phyloP scores from a whole-genome alignment of 176 grass and related monocot genomes.

The Chrysopogon serrulatus region DNA sequence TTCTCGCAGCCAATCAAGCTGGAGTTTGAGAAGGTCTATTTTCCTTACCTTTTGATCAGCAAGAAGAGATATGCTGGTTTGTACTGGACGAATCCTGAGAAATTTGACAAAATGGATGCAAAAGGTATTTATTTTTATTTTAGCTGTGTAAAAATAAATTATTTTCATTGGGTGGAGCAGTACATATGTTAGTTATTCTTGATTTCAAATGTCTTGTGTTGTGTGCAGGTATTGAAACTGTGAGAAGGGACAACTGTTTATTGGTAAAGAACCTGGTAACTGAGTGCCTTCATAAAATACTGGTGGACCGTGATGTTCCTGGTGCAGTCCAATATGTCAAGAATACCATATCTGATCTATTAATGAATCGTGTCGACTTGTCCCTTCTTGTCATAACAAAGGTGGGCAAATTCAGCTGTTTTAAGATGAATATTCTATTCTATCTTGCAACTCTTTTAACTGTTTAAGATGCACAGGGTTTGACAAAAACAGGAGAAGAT shows the following conservation, averaged over 20 bases:
- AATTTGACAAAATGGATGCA: conserved; percentile 99
- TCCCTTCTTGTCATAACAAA: conserved; percentile 99
- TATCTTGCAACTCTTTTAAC: not conserved
- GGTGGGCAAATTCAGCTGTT: conserved; percentile 37
- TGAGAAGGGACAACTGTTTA: conserved; percentile 98
- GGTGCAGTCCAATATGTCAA: conserved; percentile 96
- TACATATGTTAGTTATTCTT: conserved; percentile 7
- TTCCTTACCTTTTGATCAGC: conserved; percentile 94
- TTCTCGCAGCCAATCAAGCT: conserved; percentile 84
- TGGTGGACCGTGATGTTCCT: conserved; percentile 86
- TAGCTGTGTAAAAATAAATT: conserved; percentile 7
- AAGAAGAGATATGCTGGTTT: conserved; percentile 99
- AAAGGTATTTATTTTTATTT: conserved; percentile 56
- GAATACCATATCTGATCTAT: conserved; percentile 96
- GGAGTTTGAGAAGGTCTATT: conserved; percentile 98
- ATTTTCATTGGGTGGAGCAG: not conserved
- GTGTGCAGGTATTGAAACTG: conserved; percentile 85
- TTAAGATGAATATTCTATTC: not conserved
- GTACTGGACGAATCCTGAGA: conserved; percentile 96
- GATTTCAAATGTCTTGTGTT: conserved; percentile 25
- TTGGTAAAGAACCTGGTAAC: conserved; percentile 97
- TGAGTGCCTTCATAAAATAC: conserved; percentile 96
- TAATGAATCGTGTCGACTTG: conserved; percentile 96
- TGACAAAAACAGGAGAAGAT: conserved; percentile 99
- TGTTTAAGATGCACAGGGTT: conserved; percentile 54